Percentiles rank a stretch among this genome's conserved stretches.
Conservation (phyloP, 768 basidiomycete genomes). For the Tylopilus balloui region DNA sequence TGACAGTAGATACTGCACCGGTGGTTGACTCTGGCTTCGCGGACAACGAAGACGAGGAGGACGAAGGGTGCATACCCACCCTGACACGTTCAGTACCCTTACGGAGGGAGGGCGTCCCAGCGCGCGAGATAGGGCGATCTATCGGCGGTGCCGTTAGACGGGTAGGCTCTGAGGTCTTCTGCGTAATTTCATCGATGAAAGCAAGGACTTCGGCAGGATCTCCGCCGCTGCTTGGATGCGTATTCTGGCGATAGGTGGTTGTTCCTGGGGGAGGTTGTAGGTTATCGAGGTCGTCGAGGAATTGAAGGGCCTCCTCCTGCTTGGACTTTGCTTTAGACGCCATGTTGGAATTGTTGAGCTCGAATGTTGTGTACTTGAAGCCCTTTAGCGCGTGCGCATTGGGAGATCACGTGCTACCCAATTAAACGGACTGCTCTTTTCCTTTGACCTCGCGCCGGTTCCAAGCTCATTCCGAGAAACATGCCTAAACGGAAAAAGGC, state of each 20-base stretch:
- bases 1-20: slow-evolving; percentile 21
- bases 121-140: slow-evolving; percentile 56
- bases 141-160: slow-evolving; percentile 51
- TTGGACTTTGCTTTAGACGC: slow-evolving; percentile 62
- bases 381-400: slow-evolving; percentile 5
- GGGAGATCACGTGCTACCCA: slow-evolving; percentile 14
- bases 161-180: slow-evolving; percentile 80
- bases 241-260: slow-evolving; percentile 25
- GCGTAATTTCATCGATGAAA: slow-evolving; percentile 92
- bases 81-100: slow-evolving; percentile 77
- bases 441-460: background rate
- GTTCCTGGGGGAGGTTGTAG: slow-evolving; percentile 45
- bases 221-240: slow-evolving; percentile 41
- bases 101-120: slow-evolving; percentile 65
- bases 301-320: slow-evolving; percentile 83
- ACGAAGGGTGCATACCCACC: slow-evolving; percentile 45
- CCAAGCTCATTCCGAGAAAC: background rate
- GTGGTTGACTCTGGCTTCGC: slow-evolving; percentile 28
- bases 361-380: too few relatives aligned
- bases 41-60: slow-evolving; percentile 42
- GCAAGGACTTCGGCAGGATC: slow-evolving; percentile 84
- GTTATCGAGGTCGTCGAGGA: slow-evolving; percentile 92
- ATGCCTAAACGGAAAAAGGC: slow-evolving; percentile 29
- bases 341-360: slow-evolving; percentile 31
- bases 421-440: background rate